These are phyloP conservation scores for Komagataella phaffii DNA, from an alignment of 805 yeast species.

Conservation along the genomic window DNA sequence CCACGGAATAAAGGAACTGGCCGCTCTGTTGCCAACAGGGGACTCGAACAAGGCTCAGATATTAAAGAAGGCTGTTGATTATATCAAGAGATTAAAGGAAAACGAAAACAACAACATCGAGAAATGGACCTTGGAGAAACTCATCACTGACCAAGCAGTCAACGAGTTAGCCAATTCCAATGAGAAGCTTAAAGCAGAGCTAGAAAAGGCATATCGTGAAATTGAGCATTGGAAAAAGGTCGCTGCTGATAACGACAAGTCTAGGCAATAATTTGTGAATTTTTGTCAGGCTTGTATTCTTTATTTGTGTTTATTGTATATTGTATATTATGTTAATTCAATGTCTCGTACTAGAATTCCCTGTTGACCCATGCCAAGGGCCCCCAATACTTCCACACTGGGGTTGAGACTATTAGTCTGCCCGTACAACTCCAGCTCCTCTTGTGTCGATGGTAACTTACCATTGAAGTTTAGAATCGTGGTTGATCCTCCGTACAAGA, in stretches of 20 bases:
- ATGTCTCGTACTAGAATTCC: slow-evolving; percentile 53
- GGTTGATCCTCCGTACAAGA: slow-evolving; percentile 56
- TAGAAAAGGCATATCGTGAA: slow-evolving; percentile 87
- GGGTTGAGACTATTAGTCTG: slow-evolving; percentile 26
- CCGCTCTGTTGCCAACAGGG: slow-evolving; percentile 64
- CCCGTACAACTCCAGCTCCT: slow-evolving; percentile 10
- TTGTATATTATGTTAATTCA: slow-evolving; percentile 15
- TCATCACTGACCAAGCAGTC: slow-evolving; percentile 83
- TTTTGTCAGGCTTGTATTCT: not conserved
- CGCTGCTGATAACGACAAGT: slow-evolving; percentile 13
- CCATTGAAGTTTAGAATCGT: slow-evolving; percentile 44
- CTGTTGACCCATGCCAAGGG: slow-evolving; percentile 50
- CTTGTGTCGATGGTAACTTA: slow-evolving; percentile 9
- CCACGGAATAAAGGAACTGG: slow-evolving; percentile 71
- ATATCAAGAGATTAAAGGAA: slow-evolving; percentile 79
- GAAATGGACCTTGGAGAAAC: slow-evolving; percentile 90
- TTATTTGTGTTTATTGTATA: not conserved
- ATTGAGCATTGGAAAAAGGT: slow-evolving; percentile 66
- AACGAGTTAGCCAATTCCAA: slow-evolving; percentile 75
- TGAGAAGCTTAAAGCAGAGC: slow-evolving; percentile 76
- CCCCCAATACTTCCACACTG: slow-evolving; percentile 41
- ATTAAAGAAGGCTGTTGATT: slow-evolving; percentile 78
- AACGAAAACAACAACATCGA: slow-evolving; percentile 83
- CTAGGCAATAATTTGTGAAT: not conserved
- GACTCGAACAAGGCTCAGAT: slow-evolving; percentile 89